Conservation (phyloP, 2,329 filamentous ascomycete genomes). For the Septoria linicola region DNA sequence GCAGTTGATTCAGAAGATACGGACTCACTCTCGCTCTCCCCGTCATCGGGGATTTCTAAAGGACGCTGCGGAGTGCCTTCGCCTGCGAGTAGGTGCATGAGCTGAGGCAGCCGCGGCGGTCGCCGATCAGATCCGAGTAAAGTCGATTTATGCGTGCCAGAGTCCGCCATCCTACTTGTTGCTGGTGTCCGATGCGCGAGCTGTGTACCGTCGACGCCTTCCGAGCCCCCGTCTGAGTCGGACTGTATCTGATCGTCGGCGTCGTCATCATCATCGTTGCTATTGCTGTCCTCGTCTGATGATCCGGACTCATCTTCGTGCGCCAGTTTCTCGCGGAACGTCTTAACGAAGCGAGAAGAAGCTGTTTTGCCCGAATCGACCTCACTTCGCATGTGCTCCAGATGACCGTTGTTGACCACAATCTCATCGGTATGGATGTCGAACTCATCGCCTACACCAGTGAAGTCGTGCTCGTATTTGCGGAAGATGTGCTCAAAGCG, state of each 20-base stretch:
- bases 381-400: slow-evolving; percentile 62
- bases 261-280: slow-evolving; percentile 8
- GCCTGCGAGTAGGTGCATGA: slow-evolving; percentile 24
- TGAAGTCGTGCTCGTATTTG: slow-evolving; percentile 71
- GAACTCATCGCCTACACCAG: slow-evolving; percentile 82
- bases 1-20: not conserved
- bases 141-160: not conserved
- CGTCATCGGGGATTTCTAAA: slow-evolving; percentile 6
- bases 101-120: slow-evolving; percentile 18
- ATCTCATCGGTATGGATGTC: slow-evolving; percentile 78
- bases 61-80: slow-evolving; percentile 13
- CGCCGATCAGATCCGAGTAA: slow-evolving; percentile 4
- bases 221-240: slow-evolving; percentile 8
- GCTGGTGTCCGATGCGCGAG: too few relatives aligned
- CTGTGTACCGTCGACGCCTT: not conserved
- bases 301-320: slow-evolving; percentile 38
- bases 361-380: slow-evolving; percentile 47
- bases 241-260: not conserved
- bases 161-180: too few relatives aligned
- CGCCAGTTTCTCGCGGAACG: slow-evolving; percentile 36
- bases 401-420: slow-evolving; percentile 87
- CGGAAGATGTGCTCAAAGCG: slow-evolving; percentile 84
- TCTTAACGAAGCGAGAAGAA: slow-evolving; percentile 34
- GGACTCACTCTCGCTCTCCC: slow-evolving; percentile 6
- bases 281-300: slow-evolving; percentile 28